Conservation (phyloP, 306 rosid species). For the Quercus cerris region DNA sequence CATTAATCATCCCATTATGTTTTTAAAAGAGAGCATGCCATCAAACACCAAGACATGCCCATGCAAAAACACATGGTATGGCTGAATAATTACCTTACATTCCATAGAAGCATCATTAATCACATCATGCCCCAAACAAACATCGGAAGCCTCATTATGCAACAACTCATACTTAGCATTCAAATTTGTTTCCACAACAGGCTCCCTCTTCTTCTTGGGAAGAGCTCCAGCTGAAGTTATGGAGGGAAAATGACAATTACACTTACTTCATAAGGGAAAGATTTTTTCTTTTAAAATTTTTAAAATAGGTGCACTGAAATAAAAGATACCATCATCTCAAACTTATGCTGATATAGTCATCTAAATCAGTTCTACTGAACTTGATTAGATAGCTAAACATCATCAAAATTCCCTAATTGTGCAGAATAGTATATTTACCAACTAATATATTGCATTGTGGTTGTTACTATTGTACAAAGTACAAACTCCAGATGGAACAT, state of each 20-base stretch:
- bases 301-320: not conserved
- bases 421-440: not conserved
- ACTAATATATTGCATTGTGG: not conserved
- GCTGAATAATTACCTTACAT: slow-evolving; percentile 51
- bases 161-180: slow-evolving; percentile 35
- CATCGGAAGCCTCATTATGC: slow-evolving; percentile 46
- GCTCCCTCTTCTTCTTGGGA: slow-evolving; percentile 56
- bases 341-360: not conserved
- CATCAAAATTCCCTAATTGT: not conserved
- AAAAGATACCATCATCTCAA: not conserved
- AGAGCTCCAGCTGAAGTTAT: slow-evolving; percentile 48
- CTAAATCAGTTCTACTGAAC: not conserved
- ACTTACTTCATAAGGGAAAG: not conserved
- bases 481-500: not conserved
- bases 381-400: not conserved
- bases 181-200: slow-evolving; percentile 34
- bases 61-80: slow-evolving; percentile 1
- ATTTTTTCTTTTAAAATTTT: too few species aligned
- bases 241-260: slow-evolving; percentile 22
- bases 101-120: slow-evolving; percentile 45
- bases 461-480: not conserved
- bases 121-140: slow-evolving; percentile 56
- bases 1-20: not conserved
- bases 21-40: not conserved
- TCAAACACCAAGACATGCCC: not conserved